These are phyloP conservation scores for Pistacia vera DNA, from an alignment of 345 rosid genomes.

Conservation along the genomic window DNA sequence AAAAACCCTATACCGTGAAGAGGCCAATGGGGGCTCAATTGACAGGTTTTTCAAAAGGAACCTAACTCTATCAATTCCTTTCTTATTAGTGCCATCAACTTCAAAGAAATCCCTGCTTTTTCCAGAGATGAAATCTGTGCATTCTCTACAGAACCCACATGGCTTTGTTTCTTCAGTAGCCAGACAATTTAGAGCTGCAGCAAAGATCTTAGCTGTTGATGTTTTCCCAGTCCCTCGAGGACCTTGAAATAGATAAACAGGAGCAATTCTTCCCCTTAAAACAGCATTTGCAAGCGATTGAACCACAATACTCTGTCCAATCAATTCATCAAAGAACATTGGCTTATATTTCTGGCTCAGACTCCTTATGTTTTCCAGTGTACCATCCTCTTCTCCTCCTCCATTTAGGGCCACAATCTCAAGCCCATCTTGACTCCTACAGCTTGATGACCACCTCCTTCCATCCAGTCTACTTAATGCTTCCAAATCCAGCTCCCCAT, in stretches of 20 bases:
- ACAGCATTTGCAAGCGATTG: constrained; percentile 80
- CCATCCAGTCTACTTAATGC: constrained; percentile 99
- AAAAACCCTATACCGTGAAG: constrained; percentile 64
- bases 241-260: constrained; percentile 94
- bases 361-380: constrained; percentile 62
- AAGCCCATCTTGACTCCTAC: constrained; percentile 84
- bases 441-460: constrained; percentile 90
- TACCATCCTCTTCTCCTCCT: constrained; percentile 70
- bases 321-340: constrained; percentile 74
- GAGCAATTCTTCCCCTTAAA: constrained; percentile 79
- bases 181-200: constrained; percentile 83
- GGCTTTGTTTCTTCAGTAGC: constrained; percentile 75
- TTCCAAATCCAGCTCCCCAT: constrained; percentile 92
- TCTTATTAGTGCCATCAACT: constrained; percentile 77
- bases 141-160: constrained; percentile 81
- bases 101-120: constrained; percentile 68
- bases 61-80: constrained; percentile 64
- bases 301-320: constrained; percentile 91
- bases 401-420: constrained; percentile 61
- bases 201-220: constrained; percentile 84
- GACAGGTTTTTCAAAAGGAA: constrained; percentile 62
- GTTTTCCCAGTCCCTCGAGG: constrained; percentile 97
- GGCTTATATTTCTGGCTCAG: constrained; percentile 92
- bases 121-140: constrained; percentile 76
- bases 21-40: constrained; percentile 44